Evolutionary conservation across 257 asterid species (phyloP).

Genomic region (Petrea volubilis): DNA sequence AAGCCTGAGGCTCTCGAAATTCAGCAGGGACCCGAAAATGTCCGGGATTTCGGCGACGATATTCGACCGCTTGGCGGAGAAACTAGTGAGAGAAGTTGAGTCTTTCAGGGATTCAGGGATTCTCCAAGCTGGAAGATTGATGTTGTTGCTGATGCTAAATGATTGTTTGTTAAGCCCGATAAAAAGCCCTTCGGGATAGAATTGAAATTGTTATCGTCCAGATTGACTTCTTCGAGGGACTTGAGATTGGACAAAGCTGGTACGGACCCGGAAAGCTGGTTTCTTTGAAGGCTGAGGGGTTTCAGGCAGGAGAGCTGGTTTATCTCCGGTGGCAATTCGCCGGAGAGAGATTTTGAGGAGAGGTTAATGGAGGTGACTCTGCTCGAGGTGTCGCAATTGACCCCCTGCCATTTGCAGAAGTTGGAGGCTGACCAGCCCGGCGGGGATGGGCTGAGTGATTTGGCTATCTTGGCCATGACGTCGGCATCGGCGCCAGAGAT

Average conservation of each 20-base stretch:
- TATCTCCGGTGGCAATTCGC: conserved; percentile 50
- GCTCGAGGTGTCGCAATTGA: conserved; percentile 53
- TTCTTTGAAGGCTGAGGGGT: conserved; percentile 54
- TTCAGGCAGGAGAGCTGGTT: conserved; percentile 59
- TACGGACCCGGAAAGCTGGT: conserved; percentile 55
- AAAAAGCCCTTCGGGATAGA: conserved; percentile 56
- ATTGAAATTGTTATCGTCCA: conserved; percentile 60
- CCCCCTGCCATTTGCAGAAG: conserved; percentile 74
- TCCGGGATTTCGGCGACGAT: conserved; percentile 67
- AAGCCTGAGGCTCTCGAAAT: conserved; percentile 53
- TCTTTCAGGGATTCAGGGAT: conserved; percentile 48
- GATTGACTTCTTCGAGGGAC: conserved; percentile 44
- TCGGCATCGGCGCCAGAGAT: conserved; percentile 50
- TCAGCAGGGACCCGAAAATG: conserved; percentile 56
- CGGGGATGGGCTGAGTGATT: conserved; percentile 51
- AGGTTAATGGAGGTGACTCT: conserved; percentile 54
- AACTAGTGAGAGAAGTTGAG: conserved; percentile 44
- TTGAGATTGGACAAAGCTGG: conserved; percentile 53
- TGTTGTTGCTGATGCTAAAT: conserved; percentile 57
- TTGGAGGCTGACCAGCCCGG: conserved; percentile 55
- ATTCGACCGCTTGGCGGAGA: conserved; percentile 53
- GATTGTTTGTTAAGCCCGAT: conserved; percentile 49
- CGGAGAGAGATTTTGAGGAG: conserved; percentile 46
- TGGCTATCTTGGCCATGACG: conserved; percentile 61
- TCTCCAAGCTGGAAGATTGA: conserved; percentile 59